Conservation (phyloP, 495 filamentous ascomycete genomes). For the Chaetomium cochliodes region DNA sequence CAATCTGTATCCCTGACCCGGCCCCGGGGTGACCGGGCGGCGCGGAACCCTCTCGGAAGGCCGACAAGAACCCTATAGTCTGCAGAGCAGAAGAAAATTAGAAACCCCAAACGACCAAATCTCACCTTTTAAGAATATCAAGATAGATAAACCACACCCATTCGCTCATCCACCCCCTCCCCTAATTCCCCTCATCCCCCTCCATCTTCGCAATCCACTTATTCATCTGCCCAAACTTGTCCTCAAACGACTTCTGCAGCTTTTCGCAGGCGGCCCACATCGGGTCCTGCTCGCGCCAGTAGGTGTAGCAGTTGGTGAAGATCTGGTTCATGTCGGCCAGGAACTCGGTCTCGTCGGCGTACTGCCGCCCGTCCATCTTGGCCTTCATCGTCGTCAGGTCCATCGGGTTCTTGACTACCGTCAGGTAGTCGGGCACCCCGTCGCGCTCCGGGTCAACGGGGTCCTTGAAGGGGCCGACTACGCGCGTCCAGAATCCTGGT, state of each 20-base stretch:
- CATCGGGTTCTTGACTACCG: constrained; percentile 50
- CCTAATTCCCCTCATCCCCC: constrained; percentile 40
- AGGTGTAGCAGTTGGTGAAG: constrained; percentile 50
- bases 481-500: constrained; percentile 57
- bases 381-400: constrained; percentile 50
- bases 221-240: constrained; percentile 49
- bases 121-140: background rate
- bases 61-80: background rate
- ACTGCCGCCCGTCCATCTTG: constrained; percentile 49
- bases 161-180: background rate
- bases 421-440: constrained; percentile 50
- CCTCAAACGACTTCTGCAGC: constrained; percentile 52
- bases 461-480: constrained; percentile 52
- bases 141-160: no score
- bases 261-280: constrained; percentile 49
- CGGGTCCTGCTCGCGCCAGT: constrained; percentile 43
- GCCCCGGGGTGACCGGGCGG: no score
- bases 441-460: constrained; percentile 47
- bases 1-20: background rate
- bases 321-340: constrained; percentile 50
- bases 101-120: background rate
- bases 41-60: background rate
- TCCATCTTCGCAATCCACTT: constrained; percentile 53
- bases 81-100: background rate
- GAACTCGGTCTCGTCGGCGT: constrained; percentile 45